These are phyloP conservation scores for Psilocybe subaeruginosa DNA, from an alignment of 768 basidiomycete species.

Conservation along the genomic window DNA sequence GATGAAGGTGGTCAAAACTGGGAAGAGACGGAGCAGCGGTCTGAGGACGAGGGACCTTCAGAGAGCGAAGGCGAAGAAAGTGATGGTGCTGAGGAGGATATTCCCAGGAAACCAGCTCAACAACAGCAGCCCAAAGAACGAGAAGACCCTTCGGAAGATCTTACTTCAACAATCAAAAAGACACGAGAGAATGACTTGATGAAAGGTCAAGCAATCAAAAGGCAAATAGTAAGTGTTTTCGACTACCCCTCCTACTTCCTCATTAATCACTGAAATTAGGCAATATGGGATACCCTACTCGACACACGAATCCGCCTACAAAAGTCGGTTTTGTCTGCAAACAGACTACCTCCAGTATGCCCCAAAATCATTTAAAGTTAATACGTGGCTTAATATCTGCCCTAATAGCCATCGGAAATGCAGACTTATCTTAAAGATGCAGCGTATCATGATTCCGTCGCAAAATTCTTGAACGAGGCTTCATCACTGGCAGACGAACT, in stretches of 20 bases:
- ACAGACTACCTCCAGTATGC: slow-evolving; percentile 67
- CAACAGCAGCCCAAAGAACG: slow-evolving; percentile 14
- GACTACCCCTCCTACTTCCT: background rate
- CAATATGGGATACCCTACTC: slow-evolving; percentile 83
- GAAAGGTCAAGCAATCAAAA: slow-evolving; percentile 85
- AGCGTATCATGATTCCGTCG: slow-evolving; percentile 47
- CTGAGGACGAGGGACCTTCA: slow-evolving; percentile 18
- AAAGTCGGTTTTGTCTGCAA: slow-evolving; percentile 70
- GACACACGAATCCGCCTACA: slow-evolving; percentile 93
- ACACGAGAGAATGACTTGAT: slow-evolving; percentile 68
- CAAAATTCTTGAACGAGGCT: slow-evolving; percentile 63
- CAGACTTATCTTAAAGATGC: slow-evolving; percentile 38
- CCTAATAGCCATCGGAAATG: slow-evolving; percentile 35
- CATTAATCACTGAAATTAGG: slow-evolving; percentile 40
- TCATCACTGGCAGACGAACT: slow-evolving; percentile 66
- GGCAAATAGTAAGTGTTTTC: slow-evolving; percentile 70
- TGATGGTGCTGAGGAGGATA: slow-evolving; percentile 17
- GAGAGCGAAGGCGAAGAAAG: slow-evolving; percentile 21
- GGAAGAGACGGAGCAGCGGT: slow-evolving; percentile 16
- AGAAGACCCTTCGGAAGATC: slow-evolving; percentile 36
- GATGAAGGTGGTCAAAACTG: slow-evolving; percentile 23
- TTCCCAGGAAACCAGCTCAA: slow-evolving; percentile 1
- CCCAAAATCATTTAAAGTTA: background rate
- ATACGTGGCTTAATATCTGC: background rate
- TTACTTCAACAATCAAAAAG: slow-evolving; percentile 55